Evolutionary conservation across 208 protist species (phyloP), one percentile per base, ranked within the genome.

Genomic region (Leishmania martiniquensis): DNA sequence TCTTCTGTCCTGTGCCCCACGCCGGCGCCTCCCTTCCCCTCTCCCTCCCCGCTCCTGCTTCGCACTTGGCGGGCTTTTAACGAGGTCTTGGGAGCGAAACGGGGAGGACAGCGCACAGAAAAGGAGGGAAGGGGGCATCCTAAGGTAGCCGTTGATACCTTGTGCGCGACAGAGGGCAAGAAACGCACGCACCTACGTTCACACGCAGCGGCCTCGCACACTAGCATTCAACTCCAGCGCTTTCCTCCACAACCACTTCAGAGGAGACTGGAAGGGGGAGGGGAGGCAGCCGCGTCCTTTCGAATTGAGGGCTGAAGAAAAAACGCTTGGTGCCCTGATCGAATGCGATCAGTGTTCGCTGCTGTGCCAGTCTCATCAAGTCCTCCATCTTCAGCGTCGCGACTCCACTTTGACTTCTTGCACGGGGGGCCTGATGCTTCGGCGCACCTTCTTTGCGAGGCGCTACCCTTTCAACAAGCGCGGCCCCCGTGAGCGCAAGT

Each of bases 401-500:
- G 65, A 47, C 22, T 69, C 39, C 25, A 20, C 44, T 4, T 49
- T 69, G 65, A 49, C 1, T 51, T 69, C n/a, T 51, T 52, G 29
- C 44, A 15, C 32, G 32, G 42, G 13, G n/a, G 44, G 17, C 39
- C 68, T 62, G 54, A 96, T 95, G 90, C 81, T 97, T 68, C 86
- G 90, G 57, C 87, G 91, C 49, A 86, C 82, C 60, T 75, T 89
- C 13, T 78, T 89, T 29, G 80, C 83, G 25, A 80, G 90, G 34
- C 91, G 93, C 44, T 98, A 96, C 75, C 93, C 93, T 45, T 98
- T 96, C 83, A 96, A 91, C 84, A 96, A 96, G 83, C 89, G 87
- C 32, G 92, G 92, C 7, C 95, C 95, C 32, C 89, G 93, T 60
- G 93, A 98, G 81, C 87, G 87, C 71, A 98, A 98, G 83, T 89